These are phyloP conservation scores for Calonectria pteridis DNA, from an alignment of 2,329 filamentous ascomycete species.

Conservation along the genomic window DNA sequence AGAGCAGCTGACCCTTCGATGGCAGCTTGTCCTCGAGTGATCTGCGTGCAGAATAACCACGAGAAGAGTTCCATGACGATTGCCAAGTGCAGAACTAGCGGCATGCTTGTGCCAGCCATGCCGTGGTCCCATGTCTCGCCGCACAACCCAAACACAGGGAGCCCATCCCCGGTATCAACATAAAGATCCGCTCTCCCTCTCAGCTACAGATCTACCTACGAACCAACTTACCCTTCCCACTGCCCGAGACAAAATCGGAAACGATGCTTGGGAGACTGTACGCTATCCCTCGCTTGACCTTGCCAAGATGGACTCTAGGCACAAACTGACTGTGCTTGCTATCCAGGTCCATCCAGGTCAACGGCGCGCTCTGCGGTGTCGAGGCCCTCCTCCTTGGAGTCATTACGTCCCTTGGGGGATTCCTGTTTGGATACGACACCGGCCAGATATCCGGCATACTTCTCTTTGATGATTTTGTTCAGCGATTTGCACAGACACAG, in stretches of 20 bases:
- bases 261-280: conserved; percentile 44
- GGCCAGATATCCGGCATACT: conserved; percentile 69
- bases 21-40: conserved; percentile 13
- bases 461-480: conserved; percentile 64
- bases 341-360: conserved; percentile 55
- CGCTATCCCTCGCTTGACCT: not conserved
- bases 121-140: not conserved
- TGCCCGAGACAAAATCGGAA: conserved; percentile 26
- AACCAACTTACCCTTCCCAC: conserved; percentile 11
- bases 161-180: not conserved
- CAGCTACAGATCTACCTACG: not conserved
- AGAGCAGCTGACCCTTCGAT: not conserved
- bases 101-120: conserved; percentile 15
- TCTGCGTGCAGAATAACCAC: conserved; percentile 26
- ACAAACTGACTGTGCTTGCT: conserved; percentile 14
- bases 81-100: conserved; percentile 42
- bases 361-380: conserved; percentile 56
- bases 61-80: conserved; percentile 44
- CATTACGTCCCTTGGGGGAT: conserved; percentile 69
- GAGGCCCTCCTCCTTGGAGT: conserved; percentile 60
- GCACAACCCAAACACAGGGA: conserved; percentile 5
- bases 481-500: conserved; percentile 65
- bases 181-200: conserved; percentile 39
- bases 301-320: not conserved
- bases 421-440: conserved; percentile 74